A percentile compares a stretch with the other conserved stretches of the same genome.
These are phyloP conservation scores for Suillus occidentalis DNA, from an alignment of 768 basidiomycete genomes.

Conservation along the genomic window DNA sequence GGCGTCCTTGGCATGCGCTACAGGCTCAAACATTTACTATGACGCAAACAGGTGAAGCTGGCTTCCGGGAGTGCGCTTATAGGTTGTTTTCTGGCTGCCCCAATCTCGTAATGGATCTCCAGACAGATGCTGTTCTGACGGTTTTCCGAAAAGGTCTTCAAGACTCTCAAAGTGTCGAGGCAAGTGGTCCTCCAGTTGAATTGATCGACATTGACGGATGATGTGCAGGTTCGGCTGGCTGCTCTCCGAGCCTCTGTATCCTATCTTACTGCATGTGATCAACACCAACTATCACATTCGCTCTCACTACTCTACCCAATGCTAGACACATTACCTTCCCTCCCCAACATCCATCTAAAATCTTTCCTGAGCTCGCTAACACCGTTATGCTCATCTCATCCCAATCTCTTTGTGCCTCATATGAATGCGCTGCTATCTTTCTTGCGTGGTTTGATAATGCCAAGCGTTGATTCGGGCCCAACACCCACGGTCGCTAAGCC, in stretches of 20 bases:
- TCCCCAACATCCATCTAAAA: slow-evolving; percentile 56
- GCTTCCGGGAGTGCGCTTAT: slow-evolving; percentile 62
- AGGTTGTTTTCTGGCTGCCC: slow-evolving; percentile 73
- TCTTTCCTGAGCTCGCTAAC: slow-evolving; percentile 68
- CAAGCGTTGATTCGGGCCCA: slow-evolving; percentile 52
- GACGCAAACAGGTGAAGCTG: slow-evolving; percentile 38
- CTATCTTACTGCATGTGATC: slow-evolving; percentile 64
- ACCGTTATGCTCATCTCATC: slow-evolving; percentile 66
- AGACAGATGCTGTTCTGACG: slow-evolving; percentile 64
- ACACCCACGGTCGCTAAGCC: slow-evolving; percentile 53
- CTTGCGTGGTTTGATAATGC: slow-evolving; percentile 69
- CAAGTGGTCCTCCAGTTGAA: slow-evolving; percentile 18
- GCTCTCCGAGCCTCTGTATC: slow-evolving; percentile 69
- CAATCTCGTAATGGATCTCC: slow-evolving; percentile 75
- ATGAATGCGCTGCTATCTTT: slow-evolving; percentile 67
- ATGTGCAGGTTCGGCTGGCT: slow-evolving; percentile 64
- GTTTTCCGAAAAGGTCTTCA: slow-evolving; percentile 69
- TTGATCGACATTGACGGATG: slow-evolving; percentile 6
- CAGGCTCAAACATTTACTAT: slow-evolving; percentile 72
- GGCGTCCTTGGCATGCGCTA: slow-evolving; percentile 79
- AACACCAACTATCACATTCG: slow-evolving; percentile 59
- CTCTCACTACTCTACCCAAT: slow-evolving; percentile 64
- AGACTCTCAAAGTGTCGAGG: slow-evolving; percentile 65
- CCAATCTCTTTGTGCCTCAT: slow-evolving; percentile 74
- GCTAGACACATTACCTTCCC: slow-evolving; percentile 69